Conservation (phyloP, 2,329 filamentous ascomycete genomes). For the Aspergillus fructus region DNA sequence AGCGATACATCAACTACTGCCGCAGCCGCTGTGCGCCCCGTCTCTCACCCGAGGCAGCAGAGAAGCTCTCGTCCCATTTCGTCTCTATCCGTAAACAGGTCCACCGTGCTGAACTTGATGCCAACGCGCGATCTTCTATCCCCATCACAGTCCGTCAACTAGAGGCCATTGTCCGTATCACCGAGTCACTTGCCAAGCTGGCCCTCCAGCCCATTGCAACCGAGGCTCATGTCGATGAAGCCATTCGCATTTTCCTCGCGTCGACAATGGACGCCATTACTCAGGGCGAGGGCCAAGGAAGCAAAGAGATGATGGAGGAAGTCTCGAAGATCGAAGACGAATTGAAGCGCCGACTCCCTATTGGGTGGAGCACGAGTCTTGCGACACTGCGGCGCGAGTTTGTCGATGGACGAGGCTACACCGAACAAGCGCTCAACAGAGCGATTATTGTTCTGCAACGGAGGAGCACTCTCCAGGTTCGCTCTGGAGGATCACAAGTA, state of each 20-base stretch:
- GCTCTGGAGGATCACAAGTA: conserved; percentile 50
- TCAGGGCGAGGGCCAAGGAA: conserved; percentile 79
- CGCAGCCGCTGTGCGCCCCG: conserved; percentile 91
- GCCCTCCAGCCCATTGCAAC: conserved; percentile 81
- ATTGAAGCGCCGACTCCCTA: conserved; percentile 79
- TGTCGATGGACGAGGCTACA: conserved; percentile 87
- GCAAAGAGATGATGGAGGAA: conserved; percentile 88
- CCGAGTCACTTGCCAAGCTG: conserved; percentile 91
- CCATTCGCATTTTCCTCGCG: conserved; percentile 92
- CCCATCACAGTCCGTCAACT: conserved; percentile 97
- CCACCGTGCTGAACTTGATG: conserved; percentile 83
- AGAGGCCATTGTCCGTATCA: conserved; percentile 95
- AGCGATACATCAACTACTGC: conserved; percentile 95
- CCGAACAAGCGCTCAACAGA: conserved; percentile 79
- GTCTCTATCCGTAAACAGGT: conserved; percentile 94
- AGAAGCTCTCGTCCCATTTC: conserved; percentile 96
- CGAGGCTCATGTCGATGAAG: conserved; percentile 92
- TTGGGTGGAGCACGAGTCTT: conserved; percentile 92
- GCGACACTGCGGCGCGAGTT: conserved; percentile 85
- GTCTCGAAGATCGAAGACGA: conserved; percentile 84
- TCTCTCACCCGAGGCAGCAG: conserved; percentile 83
- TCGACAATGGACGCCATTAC: conserved; percentile 98
- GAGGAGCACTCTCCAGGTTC: conserved; percentile 67
- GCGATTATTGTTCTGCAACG: conserved; percentile 83
- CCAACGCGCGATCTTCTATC: conserved; percentile 87